phyloP scores from a whole-genome alignment of 805 yeast species.

The Saturnispora besseyi region DNA sequence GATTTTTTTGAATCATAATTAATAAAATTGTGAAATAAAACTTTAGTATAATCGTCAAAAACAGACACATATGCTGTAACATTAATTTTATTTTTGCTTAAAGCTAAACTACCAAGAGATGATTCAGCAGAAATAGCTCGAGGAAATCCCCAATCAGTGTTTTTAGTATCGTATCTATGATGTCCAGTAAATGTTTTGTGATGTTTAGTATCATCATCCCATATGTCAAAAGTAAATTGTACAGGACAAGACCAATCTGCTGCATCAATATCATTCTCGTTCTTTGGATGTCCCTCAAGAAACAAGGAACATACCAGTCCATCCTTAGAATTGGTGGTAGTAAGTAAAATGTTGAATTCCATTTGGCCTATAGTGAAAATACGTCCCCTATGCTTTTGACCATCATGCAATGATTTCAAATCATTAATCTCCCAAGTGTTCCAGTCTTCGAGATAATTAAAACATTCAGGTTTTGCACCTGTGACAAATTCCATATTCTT shows the following conservation, averaged over 20 bases:
- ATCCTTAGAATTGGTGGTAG: conserved; percentile 63
- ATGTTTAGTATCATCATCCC: conserved; percentile 66
- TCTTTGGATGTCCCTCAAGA: conserved; percentile 58
- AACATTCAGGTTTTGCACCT: conserved; percentile 26
- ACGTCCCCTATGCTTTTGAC: conserved; percentile 33
- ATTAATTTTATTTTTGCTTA: conserved; percentile 48
- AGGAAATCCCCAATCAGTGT: conserved; percentile 95
- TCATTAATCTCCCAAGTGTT: conserved; percentile 34
- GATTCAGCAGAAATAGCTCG: conserved; percentile 56
- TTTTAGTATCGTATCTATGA: conserved; percentile 68
- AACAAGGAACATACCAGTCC: conserved; percentile 59
- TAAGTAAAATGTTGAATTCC: conserved; percentile 57
- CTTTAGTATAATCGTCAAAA: conserved; percentile 86
- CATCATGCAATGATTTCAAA: conserved; percentile 22
- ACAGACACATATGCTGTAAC: conserved; percentile 71
- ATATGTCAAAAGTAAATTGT: conserved; percentile 75
- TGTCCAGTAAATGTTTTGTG: conserved; percentile 55
- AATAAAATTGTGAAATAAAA: conserved; percentile 80
- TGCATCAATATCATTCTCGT: conserved; percentile 21
- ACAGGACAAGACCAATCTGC: conserved; percentile 82
- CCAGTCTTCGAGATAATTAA: conserved; percentile 24
- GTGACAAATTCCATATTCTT: conserved; percentile 16
- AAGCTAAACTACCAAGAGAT: conserved; percentile 20
- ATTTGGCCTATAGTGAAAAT: conserved; percentile 46
- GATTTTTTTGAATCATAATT: conserved; percentile 79